Evolutionary conservation across 495 filamentous ascomycete species (phyloP).

Genomic region (Tuber indicum): DNA sequence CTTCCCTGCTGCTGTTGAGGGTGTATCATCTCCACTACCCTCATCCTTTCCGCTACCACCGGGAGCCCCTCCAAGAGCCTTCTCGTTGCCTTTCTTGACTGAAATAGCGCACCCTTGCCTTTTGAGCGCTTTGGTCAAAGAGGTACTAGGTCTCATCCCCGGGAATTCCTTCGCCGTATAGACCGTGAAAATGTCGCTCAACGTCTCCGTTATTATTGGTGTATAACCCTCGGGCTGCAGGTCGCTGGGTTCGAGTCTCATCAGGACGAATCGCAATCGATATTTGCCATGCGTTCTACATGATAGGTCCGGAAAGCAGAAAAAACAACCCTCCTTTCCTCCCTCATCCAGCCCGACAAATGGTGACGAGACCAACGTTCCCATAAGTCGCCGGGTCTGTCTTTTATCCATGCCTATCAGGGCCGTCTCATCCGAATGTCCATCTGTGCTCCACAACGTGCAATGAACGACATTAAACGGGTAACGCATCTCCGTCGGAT

Average conservation of each 20-base stretch:
- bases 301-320: slow-evolving; percentile 90
- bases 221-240: slow-evolving; percentile 40
- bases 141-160: slow-evolving; percentile 74
- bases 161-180: slow-evolving; percentile 96
- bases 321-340: slow-evolving; percentile 71
- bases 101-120: slow-evolving; percentile 69
- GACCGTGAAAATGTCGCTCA: slow-evolving; percentile 77
- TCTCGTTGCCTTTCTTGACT: slow-evolving; percentile 77
- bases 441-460: slow-evolving; percentile 59
- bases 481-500: slow-evolving; percentile 58
- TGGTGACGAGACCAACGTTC: slow-evolving; percentile 67
- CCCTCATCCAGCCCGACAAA: slow-evolving; percentile 64
- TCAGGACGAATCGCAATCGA: slow-evolving; percentile 76
- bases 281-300: slow-evolving; percentile 81
- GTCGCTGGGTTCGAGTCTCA: slow-evolving; percentile 59
- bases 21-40: slow-evolving; percentile 44
- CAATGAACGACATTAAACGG: slow-evolving; percentile 81
- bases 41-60: slow-evolving; percentile 49
- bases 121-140: slow-evolving; percentile 62
- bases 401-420: slow-evolving; percentile 48
- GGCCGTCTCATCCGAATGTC: slow-evolving; percentile 55
- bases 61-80: slow-evolving; percentile 42
- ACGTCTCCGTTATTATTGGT: slow-evolving; percentile 45
- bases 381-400: slow-evolving; percentile 66
- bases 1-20: slow-evolving; percentile 33